phyloP scores from a whole-genome alignment of 495 filamentous ascomycete species.

The Penicillium egyptiacum region DNA sequence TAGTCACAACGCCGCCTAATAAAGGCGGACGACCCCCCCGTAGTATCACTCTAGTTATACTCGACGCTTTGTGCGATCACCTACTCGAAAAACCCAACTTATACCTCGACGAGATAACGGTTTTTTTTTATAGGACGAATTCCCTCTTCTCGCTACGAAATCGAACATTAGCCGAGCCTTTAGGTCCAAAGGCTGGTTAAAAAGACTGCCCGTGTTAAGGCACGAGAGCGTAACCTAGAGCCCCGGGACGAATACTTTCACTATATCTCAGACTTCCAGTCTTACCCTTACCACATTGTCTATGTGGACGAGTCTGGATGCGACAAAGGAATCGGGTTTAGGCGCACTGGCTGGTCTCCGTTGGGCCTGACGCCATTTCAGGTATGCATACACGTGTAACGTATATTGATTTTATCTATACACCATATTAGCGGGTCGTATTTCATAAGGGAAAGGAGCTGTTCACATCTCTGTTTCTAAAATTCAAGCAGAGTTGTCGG shows the following conservation, averaged over 20 bases:
- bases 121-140: conserved; percentile 12
- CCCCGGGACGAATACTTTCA: background rate
- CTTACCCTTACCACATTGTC: background rate
- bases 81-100: conserved; percentile 2
- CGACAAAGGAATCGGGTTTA: conserved; percentile 28
- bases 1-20: too few species aligned
- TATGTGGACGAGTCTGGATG: conserved; percentile 23
- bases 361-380: conserved; percentile 28
- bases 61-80: conserved; percentile 9
- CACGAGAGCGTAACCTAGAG: conserved; percentile 9
- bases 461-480: too few species aligned
- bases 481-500: too few species aligned
- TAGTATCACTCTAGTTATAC: conserved; percentile 28
- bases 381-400: too few species aligned
- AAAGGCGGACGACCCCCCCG: conserved; percentile 17
- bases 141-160: conserved; percentile 4
- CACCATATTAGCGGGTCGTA: too few species aligned
- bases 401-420: too few species aligned
- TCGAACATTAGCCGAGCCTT: conserved; percentile 13
- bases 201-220: conserved; percentile 6
- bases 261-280: background rate
- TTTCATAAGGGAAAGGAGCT: too few species aligned
- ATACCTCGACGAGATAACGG: background rate
- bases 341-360: conserved; percentile 29
- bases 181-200: conserved; percentile 13